Evolutionary conservation across 2,329 filamentous ascomycete genomes (phyloP), one percentile per base, ranked within the genome.

Genomic region (Falciphora oryzae): DNA sequence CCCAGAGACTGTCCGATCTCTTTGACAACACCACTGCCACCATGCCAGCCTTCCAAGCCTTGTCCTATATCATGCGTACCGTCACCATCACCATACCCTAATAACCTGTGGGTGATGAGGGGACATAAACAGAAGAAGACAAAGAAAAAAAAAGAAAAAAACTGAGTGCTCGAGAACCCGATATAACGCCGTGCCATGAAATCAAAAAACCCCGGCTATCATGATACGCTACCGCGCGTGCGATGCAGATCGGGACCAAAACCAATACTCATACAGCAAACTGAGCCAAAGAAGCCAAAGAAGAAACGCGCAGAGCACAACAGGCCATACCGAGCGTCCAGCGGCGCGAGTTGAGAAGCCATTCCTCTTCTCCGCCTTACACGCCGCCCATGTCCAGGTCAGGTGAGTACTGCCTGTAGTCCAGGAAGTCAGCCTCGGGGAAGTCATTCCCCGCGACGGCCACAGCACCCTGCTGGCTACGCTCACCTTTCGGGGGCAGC

Each of bases 401-500:
- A 16, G 68, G 69, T 38, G 71, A 68, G 56, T 67, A 59, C 10
- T 67, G 63, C 44, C 63, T 67, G 1, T 74, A 78, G 65, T 86
- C 84, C 63, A 89, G 73, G 66, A 92, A 92, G 0, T 84, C 80
- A 0, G 89, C 89, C 65, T 92, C 89, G 65, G 83, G 87, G 73
- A 92, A 92, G 72, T 92, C 88, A 63, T 71, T 87, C 63, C 70
- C 60, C 10, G 56, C 62, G 66, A 65, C 77, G 0, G 76, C 69
- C 5, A 73, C 73, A 67, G 75, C 75, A 67, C 83, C 85, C 71
- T 85, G 82, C 71, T 85, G 81, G 0, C 73, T 79, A 5, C 72
- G 50, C 14, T 64, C 65, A 65, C 65, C 64, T 63, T 64, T 32
- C 5, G 25, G 16, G 32, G 13, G 27, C 18, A 13, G 28, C 16